Evolutionary conservation across 2,329 filamentous ascomycete species (phyloP).

Genomic region (Aspergillus caelatus): DNA sequence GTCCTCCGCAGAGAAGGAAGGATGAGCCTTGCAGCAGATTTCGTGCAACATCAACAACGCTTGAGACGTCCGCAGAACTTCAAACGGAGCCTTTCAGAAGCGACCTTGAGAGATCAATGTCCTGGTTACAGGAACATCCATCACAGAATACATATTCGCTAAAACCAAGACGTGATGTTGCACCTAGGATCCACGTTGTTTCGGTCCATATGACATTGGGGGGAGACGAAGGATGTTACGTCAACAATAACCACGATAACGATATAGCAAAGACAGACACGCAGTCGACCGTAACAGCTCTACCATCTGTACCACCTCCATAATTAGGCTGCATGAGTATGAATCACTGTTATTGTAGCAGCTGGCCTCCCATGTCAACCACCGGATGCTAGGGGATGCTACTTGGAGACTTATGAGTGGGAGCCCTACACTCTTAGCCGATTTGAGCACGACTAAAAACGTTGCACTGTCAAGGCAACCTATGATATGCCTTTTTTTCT

Average conservation of each 20-base stretch:
- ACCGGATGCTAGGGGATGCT: background rate
- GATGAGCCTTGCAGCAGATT: constrained; percentile 36
- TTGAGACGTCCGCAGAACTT: constrained; percentile 12
- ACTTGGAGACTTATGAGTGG: background rate
- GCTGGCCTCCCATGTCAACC: background rate
- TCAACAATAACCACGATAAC: background rate
- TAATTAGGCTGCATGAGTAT: background rate
- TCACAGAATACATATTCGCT: constrained; percentile 34
- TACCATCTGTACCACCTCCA: constrained; percentile 25
- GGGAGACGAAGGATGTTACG: constrained; percentile 21
- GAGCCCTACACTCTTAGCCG: background rate
- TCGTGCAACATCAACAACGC: constrained; percentile 28
- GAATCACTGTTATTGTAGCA: background rate
- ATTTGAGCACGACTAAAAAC: background rate
- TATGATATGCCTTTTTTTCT: background rate
- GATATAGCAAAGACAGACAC: constrained; percentile 15
- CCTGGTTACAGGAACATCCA: constrained; percentile 33
- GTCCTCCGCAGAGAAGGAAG: constrained; percentile 21
- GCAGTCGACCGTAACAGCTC: constrained; percentile 31
- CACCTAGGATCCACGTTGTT: constrained; percentile 36
- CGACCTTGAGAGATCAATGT: constrained; percentile 29
- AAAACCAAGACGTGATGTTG: constrained; percentile 28
- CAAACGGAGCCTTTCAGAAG: constrained; percentile 15
- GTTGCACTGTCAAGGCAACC: background rate
- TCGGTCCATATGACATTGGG: constrained; percentile 29